Percentiles rank a stretch among this genome's conserved stretches.
Conservation (phyloP, 352 stramenopile genomes). For the Pythium apleroticum region DNA sequence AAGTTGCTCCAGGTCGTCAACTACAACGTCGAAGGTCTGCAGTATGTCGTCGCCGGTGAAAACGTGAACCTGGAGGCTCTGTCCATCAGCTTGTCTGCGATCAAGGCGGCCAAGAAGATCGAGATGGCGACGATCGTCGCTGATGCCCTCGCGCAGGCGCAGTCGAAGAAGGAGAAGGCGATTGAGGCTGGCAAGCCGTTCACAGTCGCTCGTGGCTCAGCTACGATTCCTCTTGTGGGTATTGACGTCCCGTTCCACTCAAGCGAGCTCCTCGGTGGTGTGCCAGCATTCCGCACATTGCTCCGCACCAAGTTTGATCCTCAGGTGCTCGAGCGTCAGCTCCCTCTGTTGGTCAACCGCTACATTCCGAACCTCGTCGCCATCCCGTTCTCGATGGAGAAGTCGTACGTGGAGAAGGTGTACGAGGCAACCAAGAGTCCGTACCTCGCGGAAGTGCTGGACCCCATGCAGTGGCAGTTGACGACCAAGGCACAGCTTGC, state of each 20-base stretch:
- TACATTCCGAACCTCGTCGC: constrained; percentile 90
- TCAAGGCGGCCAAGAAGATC: constrained; percentile 34
- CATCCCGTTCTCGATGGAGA: constrained; percentile 74
- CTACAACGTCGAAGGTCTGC: constrained; percentile 81
- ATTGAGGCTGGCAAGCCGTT: constrained; percentile 57
- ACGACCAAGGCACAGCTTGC: constrained; percentile 66
- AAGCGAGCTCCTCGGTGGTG: constrained; percentile 72
- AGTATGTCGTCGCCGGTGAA: constrained; percentile 87
- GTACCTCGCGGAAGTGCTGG: constrained; percentile 61
- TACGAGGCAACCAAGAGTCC: constrained; percentile 71
- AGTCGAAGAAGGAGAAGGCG: constrained; percentile 59
- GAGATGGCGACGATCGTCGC: constrained; percentile 55
- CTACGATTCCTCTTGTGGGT: constrained; percentile 86
- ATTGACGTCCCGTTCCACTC: constrained; percentile 92
- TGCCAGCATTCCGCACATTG: constrained; percentile 77
- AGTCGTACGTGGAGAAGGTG: constrained; percentile 75
- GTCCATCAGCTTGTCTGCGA: constrained; percentile 55
- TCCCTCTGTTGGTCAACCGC: constrained; percentile 64
- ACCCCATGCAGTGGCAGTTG: constrained; percentile 70
- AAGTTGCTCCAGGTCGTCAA: constrained; percentile 89
- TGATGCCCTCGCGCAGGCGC: constrained; percentile 56
- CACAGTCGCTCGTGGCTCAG: constrained; percentile 53
- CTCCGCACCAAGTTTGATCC: constrained; percentile 71
- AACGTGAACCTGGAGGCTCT: constrained; percentile 82
- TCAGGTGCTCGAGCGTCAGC: constrained; percentile 62